Percentiles rank a stretch among this genome's conserved stretches.
Conservation (phyloP, 75 land plant species). For the Picea glauca region DNA sequence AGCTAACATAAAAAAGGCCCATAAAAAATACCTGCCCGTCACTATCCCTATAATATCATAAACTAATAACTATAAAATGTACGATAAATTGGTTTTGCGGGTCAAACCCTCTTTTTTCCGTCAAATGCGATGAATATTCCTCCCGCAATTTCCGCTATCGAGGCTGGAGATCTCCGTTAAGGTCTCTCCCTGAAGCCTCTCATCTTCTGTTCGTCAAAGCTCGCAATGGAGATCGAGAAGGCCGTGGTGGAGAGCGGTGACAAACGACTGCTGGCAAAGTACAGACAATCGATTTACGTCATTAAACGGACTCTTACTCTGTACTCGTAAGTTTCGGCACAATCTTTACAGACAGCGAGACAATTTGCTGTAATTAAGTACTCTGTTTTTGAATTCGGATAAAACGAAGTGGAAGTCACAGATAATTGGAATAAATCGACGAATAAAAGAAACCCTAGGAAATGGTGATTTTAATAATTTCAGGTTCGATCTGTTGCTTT, state of each 20-base stretch:
- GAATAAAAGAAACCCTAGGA: neutral
- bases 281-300: constrained; percentile 67
- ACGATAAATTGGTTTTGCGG: too few species aligned
- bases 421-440: neutral
- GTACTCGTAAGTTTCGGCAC: constrained; percentile 46
- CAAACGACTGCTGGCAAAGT: constrained; percentile 76
- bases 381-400: neutral
- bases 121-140: neutral
- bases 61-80: too few species aligned
- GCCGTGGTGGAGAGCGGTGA: constrained; percentile 70
- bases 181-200: neutral
- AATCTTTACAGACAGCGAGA: neutral
- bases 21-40: too few species aligned
- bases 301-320: constrained; percentile 77
- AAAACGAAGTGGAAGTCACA: neutral
- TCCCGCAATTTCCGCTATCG: neutral
- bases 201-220: neutral
- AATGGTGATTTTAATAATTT: neutral
- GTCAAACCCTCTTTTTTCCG: neutral
- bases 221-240: constrained; percentile 78
- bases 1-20: too few species aligned
- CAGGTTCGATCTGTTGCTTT: neutral
- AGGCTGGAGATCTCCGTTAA: neutral
- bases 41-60: too few species aligned
- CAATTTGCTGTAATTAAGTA: too few species aligned